Evolutionary conservation across 1,284 basidiomycete genomes (phyloP).

Genomic region (Leucoagaricus sp.): DNA sequence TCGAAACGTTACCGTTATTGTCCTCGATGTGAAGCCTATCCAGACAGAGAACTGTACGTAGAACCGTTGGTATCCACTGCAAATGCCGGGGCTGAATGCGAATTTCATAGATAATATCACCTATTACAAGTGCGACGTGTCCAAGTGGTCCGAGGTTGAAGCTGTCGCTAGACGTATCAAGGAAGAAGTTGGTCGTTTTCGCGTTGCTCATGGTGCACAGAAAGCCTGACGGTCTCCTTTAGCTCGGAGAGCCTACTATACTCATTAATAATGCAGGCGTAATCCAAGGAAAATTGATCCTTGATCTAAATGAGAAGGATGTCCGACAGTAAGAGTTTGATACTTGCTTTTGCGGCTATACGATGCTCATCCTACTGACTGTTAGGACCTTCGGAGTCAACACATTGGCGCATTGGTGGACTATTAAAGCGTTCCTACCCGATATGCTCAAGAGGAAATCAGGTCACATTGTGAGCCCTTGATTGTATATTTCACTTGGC

Average conservation of each 20-base stretch:
- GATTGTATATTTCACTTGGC: conserved; percentile 1
- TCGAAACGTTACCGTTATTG: conserved; percentile 80
- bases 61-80: not conserved
- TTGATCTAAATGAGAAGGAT: conserved; percentile 80
- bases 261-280: conserved; percentile 97
- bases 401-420: conserved; percentile 88
- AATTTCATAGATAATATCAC: conserved; percentile 63
- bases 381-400: conserved; percentile 89
- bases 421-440: conserved; percentile 91
- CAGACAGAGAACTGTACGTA: conserved; percentile 72
- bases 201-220: not conserved
- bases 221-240: conserved; percentile 10
- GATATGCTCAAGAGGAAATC: conserved; percentile 75
- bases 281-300: conserved; percentile 83
- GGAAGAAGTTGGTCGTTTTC: conserved; percentile 60
- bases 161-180: conserved; percentile 68
- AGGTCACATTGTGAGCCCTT: conserved; percentile 80
- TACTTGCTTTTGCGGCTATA: not conserved
- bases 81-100: not conserved
- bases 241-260: conserved; percentile 89
- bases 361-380: not conserved
- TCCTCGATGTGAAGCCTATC: conserved; percentile 81
- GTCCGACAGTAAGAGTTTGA: conserved; percentile 68
- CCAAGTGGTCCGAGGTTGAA: conserved; percentile 81
- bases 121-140: conserved; percentile 90